Evolutionary conservation across 176 grass and related monocot species (phyloP).

Genomic region (Hordeum marinum): DNA sequence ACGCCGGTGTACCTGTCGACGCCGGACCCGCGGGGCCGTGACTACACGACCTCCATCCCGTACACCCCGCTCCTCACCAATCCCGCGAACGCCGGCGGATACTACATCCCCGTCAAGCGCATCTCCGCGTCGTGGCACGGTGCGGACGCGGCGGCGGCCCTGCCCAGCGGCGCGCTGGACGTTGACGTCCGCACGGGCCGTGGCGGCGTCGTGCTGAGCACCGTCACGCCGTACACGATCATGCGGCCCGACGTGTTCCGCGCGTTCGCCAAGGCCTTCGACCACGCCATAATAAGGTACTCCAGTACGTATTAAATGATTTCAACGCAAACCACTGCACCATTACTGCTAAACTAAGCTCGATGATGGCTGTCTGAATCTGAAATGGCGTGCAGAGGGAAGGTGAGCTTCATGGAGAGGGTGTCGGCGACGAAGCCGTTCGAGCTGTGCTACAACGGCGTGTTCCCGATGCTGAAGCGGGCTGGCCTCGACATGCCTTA

Average conservation of each 20-base stretch:
- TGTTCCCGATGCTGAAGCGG: conserved; percentile 27
- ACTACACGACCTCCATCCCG: no score
- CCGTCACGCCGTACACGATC: conserved; percentile 27
- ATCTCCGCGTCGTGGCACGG: conserved; percentile 17
- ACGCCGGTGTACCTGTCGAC: conserved; percentile 20
- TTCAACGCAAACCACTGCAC: no score
- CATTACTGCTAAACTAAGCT: no score
- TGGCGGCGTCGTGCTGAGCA: conserved; percentile 54
- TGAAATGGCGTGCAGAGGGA: neutral
- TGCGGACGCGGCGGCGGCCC: neutral
- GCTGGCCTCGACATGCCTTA: conserved; percentile 31
- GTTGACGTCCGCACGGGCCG: conserved; percentile 15
- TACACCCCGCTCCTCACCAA: conserved; percentile 42
- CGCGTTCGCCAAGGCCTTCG: conserved; percentile 27
- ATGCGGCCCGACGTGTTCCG: conserved; percentile 43
- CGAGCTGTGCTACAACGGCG: conserved; percentile 48
- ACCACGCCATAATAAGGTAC: neutral
- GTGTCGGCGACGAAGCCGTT: conserved; percentile 16
- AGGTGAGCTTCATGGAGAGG: neutral
- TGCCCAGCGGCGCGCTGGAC: conserved; percentile 11
- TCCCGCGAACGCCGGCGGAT: conserved; percentile 3
- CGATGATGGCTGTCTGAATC: no score
- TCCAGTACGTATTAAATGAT: no score
- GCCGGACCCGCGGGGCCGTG: no score
- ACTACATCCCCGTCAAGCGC: conserved; percentile 31